phyloP scores from a whole-genome alignment of 164 flowering plant species.

The Cinnamomum chago region DNA sequence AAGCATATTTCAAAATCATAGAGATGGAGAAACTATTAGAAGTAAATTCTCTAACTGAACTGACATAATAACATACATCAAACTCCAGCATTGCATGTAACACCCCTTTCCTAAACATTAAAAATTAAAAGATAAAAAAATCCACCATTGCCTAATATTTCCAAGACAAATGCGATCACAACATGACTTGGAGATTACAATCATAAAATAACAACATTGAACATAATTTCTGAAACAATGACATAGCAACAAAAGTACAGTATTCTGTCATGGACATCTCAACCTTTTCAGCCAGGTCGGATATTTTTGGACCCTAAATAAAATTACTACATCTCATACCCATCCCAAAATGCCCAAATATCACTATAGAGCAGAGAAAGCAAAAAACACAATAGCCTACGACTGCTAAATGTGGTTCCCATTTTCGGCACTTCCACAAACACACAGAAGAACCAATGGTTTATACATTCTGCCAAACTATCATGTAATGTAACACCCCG shows the following conservation, averaged over 20 bases:
- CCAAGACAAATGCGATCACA: background rate
- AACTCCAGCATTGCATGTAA: background rate
- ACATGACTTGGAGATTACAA: background rate
- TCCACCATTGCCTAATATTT: background rate
- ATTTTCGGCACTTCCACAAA: no score
- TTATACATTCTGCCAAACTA: background rate
- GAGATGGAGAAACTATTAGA: background rate
- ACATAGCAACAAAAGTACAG: background rate
- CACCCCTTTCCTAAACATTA: no score
- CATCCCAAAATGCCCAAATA: no score
- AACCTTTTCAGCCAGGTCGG: background rate
- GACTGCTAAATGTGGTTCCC: no score
- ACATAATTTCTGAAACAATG: background rate
- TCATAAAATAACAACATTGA: no score
- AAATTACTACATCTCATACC: background rate
- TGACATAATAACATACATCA: constrained; percentile 1
- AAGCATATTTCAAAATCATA: constrained; percentile 2
- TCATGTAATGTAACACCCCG: no score
- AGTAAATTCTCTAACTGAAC: background rate
- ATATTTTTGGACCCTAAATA: background rate
- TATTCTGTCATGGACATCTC: background rate
- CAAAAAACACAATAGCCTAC: no score
- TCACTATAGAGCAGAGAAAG: no score
- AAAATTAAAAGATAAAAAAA: background rate
- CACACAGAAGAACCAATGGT: no score